phyloP scores from a whole-genome alignment of 2,329 filamentous ascomycete genomes.

The Coniella vitis region DNA sequence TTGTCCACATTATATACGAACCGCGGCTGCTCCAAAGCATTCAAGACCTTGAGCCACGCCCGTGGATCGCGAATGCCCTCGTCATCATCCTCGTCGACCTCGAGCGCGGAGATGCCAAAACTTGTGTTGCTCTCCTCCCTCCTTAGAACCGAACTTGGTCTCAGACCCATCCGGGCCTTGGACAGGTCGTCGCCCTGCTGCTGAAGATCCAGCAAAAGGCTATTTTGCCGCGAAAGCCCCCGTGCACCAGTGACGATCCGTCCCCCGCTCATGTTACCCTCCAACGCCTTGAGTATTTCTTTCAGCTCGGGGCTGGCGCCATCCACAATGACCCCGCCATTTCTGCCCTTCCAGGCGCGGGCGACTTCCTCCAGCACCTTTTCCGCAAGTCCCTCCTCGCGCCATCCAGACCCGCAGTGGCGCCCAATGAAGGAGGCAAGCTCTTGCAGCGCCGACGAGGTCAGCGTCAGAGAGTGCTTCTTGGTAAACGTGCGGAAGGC shows the following conservation, averaged over 20 bases:
- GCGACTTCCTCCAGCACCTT: constrained; percentile 88
- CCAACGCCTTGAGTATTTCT: constrained; percentile 74
- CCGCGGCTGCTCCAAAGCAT: constrained; percentile 79
- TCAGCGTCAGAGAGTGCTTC: constrained; percentile 91
- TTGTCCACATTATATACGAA: constrained; percentile 70
- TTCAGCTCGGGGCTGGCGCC: constrained; percentile 70
- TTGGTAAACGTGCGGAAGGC: constrained; percentile 96
- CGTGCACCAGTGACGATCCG: constrained; percentile 49
- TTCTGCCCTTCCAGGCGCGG: constrained; percentile 82
- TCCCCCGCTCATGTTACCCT: constrained; percentile 86
- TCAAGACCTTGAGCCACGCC: constrained; percentile 77
- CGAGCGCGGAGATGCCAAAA: constrained; percentile 51
- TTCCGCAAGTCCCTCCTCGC: constrained; percentile 89
- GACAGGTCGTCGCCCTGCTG: constrained; percentile 45
- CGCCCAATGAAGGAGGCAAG: constrained; percentile 86
- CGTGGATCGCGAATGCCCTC: constrained; percentile 61
- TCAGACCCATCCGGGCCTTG: constrained; percentile 50
- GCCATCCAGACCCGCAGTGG: constrained; percentile 93
- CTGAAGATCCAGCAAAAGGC: constrained; percentile 52
- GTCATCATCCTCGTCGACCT: constrained; percentile 47
- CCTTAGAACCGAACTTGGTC: constrained; percentile 36
- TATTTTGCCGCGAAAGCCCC: constrained; percentile 56
- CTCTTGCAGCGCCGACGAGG: constrained; percentile 75
- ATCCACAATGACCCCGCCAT: constrained; percentile 86
- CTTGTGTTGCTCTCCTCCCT: constrained; percentile 61